Evolutionary conservation across 1,139 yeast species (phyloP), one percentile per base, ranked within the genome.

Genomic region (Candida sanyaensis): DNA sequence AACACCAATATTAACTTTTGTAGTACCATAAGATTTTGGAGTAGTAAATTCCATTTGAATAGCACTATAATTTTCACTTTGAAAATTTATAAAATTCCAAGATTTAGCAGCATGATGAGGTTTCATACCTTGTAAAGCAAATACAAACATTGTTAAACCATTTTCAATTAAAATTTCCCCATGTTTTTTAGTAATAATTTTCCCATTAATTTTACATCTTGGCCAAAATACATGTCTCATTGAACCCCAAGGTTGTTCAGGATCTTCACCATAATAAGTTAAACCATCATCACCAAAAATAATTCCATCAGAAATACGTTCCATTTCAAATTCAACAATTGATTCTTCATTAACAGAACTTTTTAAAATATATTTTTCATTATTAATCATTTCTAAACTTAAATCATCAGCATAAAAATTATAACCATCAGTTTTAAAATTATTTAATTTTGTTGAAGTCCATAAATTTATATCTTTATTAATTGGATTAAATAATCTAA

Each of bases 101-200:
- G 91, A 72, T 55, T 96, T 89, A 49, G 99, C 99, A 32, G 97
- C 97, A 68, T 93, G 99, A 68, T 93, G 98, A 11, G 99, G 99
- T 69, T 93, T 93, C 98, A 93, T 92, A 52, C 98, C 98, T 73
- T 93, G 99, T 58, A 91, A 72, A n/a, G 99, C 99, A 96, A 89
- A 87, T 44, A 93, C 96, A 65, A 85, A 91, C 96, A 92, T 87
- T 48, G 90, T 83, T 48, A 61, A 72, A 40, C 88, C 90, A 43
- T 49, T 43, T 34, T 79, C 73, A 46, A 82, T 66, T 23, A 68
- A 68, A 47, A 61, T 51, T 49, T 55, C 51, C 11, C 6, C 5
- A 5, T 47, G 49, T 47, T 55, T 46, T 32, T 63, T 62, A 43
- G 69, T 65, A 52, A 45, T 69, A 52, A 93, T 70, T 29, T 81